Evolutionary conservation across 1,284 basidiomycete genomes (phyloP), one percentile per base, ranked within the genome.

Genomic region (Violaceomyces palustris): DNA sequence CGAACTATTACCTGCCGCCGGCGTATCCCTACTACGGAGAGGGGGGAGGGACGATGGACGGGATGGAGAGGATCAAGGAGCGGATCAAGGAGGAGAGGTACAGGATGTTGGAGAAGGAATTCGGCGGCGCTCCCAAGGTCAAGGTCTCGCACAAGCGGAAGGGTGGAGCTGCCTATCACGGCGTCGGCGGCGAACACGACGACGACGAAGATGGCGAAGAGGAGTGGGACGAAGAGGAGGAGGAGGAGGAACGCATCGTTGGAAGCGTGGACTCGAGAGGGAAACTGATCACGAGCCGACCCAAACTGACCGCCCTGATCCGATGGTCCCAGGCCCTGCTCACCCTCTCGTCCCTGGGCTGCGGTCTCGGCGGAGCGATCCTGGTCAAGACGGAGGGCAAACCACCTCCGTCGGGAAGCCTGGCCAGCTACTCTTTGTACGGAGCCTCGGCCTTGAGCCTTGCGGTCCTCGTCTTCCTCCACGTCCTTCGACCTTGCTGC

Each of bases 31-130:
- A 37, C 21, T 23, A 26, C 24, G n/a, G 7, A 18, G 27, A 9
- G 9, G 27, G 27, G 10, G 27, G 27, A 28, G 27, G 27, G 27
- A 14, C 30, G n/a, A n/a, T n/a, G n/a, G n/a, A n/a, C n/a, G n/a
- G n/a, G n/a, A n/a, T n/a, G n/a, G n/a, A n/a, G 9, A 15, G 39
- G 8, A 30, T 45, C 12, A 28, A 39, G 26, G 62, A 65, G 14
- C 40, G 55, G 11, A 45, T 63, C 29, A 67, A 67, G 28, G 62
- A 67, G 23, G 62, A 65, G 36, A 47, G 64, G 23, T 62, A 65
- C 10, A 45, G 59, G 19, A 67, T 67, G 62, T 47, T 67, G 10
- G 64, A 64, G 30, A 60, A 62, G 42, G 54, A 67, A 27, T 67
- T 67, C 29, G 64, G 64, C 4, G n/a, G n/a, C n/a, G n/a, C n/a